phyloP scores from a whole-genome alignment of 345 rosid species.

The Anacardium occidentale region DNA sequence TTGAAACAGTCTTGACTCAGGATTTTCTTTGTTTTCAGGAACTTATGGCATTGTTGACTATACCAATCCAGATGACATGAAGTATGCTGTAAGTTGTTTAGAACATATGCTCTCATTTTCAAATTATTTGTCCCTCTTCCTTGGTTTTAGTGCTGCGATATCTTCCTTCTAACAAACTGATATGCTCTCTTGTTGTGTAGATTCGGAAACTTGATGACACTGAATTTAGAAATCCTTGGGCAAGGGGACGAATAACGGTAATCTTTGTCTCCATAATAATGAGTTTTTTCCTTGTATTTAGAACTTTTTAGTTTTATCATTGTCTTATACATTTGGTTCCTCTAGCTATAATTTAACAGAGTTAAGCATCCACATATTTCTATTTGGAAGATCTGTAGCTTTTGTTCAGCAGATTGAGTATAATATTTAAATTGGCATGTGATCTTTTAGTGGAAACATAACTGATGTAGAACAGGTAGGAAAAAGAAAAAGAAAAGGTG shows the following conservation, averaged over 20 bases:
- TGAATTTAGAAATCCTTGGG: constrained; percentile 27
- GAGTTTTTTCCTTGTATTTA: neutral
- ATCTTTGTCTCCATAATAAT: neutral
- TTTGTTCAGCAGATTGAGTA: neutral
- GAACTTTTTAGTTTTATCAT: neutral
- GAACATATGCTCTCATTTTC: neutral
- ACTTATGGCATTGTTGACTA: constrained; percentile 93
- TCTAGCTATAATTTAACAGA: neutral
- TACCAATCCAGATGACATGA: constrained; percentile 91
- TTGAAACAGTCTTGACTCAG: neutral
- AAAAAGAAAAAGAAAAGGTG: neutral
- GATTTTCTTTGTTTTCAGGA: constrained; percentile 40
- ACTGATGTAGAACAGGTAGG: neutral
- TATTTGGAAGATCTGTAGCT: constrained; percentile 48
- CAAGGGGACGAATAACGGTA: constrained; percentile 19
- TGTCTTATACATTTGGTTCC: neutral
- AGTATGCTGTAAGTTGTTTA: constrained; percentile 74
- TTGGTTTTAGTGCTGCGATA: neutral
- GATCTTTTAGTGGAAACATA: neutral
- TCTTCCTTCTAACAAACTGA: neutral
- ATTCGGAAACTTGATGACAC: constrained; percentile 27
- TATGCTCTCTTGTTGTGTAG: neutral
- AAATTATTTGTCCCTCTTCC: neutral
- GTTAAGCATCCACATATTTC: neutral
- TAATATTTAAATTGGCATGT: neutral